Percentiles rank a stretch among this genome's conserved stretches.
Conservation (phyloP, 768 basidiomycete species). For the Chlorophyllum brunneum region DNA sequence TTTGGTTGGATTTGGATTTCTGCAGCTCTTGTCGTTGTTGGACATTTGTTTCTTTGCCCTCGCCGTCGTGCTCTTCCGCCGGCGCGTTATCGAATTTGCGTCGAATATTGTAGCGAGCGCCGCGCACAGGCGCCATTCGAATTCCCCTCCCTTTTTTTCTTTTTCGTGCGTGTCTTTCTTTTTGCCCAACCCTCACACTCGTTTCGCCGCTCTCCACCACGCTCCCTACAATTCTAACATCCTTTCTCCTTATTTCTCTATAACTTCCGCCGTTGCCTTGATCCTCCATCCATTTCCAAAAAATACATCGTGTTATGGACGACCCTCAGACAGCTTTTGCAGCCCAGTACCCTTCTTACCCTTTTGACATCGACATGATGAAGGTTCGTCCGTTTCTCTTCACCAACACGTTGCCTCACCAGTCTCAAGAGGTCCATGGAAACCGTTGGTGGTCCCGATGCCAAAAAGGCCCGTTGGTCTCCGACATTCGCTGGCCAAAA, state of each 20-base stretch:
- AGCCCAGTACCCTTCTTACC: conserved; percentile 65
- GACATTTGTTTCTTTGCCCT: conserved; percentile 20
- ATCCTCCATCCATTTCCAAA: conserved; percentile 38
- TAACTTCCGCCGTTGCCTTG: conserved; percentile 44
- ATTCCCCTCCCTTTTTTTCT: conserved; percentile 32
- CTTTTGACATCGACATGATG: conserved; percentile 89
- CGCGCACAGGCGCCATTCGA: conserved; percentile 30
- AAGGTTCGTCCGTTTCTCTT: conserved; percentile 48
- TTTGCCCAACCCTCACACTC: conserved; percentile 44
- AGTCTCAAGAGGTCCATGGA: conserved; percentile 77
- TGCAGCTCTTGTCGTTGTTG: conserved; percentile 21
- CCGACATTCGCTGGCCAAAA: conserved; percentile 49
- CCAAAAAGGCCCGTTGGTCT: conserved; percentile 90
- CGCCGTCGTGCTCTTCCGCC: conserved; percentile 29
- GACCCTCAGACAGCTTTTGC: conserved; percentile 71
- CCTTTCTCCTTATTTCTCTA: conserved; percentile 43
- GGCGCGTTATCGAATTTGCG: conserved; percentile 20
- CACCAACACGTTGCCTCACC: conserved; percentile 7
- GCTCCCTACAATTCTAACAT: conserved; percentile 45
- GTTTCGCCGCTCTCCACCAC: conserved; percentile 47
- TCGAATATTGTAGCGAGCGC: conserved; percentile 16
- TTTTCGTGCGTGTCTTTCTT: conserved; percentile 37
- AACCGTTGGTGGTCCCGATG: conserved; percentile 73
- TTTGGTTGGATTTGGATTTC: conserved; percentile 22
- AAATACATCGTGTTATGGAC: conserved; percentile 52